Base-by-base conservation (phyloP, 176 grass and related monocot species). In the Eremochloa ophiuroides region DNA sequence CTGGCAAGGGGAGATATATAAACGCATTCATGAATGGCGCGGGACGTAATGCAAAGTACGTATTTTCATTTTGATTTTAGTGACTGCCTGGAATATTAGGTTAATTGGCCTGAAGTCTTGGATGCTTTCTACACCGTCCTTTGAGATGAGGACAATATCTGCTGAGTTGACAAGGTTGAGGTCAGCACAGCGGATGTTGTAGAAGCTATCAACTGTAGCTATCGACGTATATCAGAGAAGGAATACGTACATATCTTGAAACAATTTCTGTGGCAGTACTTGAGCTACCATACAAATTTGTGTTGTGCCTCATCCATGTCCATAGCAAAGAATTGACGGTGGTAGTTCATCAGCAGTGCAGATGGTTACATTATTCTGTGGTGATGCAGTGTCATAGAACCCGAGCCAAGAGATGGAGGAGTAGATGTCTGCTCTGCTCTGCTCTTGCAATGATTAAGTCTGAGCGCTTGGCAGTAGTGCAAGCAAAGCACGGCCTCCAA, bases 361-460 rank as follows among this genome's bases (percentile, higher is more conserved):
- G 13, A 61, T 28, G 58, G 62, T 22, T 56, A 46, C 12, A 62
- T 85, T 50, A 61, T 85, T 62, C 22, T 85, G 83, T 86, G 76
- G 84, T 31, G 38, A 58, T 11, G 69, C 42, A 74, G 79, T 44
- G 27, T 14, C 41, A 63, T 55, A 66, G 66, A 35, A 78, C 3
- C 3, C 13, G 41, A 69, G 80, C 81, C 85, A 91, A 79, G 62
- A 74, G 71, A 74, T 59, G 4, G 3, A 2, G 33, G 33, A 33
- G 50, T 56, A 56, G 22, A 56, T 56, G 51, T 56, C 51, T 56
- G 51, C 51, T 56, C 51, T 23, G 51, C n/a, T n/a, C n/a, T n/a
- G n/a, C 51, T 23, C 51, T 23, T 56, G 51, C 51, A 23, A 56
- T 56, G 22, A 56, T 56, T 56, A 56, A n/a, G 43, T 15, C 43